Percentiles rank a stretch among this genome's conserved stretches.
These are phyloP conservation scores for Aeschynomene evenia DNA, from an alignment of 306 rosid genomes.

Conservation along the genomic window DNA sequence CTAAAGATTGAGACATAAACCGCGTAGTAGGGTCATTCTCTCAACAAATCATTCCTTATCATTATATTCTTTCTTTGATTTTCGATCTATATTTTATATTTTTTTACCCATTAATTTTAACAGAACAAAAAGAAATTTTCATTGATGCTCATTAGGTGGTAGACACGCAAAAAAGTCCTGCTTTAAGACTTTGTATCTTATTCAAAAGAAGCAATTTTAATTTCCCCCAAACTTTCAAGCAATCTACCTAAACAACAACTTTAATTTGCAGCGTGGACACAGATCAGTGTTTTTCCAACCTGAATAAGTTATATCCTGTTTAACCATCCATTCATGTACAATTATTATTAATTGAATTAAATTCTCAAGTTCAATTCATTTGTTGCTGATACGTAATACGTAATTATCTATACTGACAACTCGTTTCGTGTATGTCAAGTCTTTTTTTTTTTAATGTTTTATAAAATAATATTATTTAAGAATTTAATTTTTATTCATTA, in stretches of 20 bases:
- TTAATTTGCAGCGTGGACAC: not conserved
- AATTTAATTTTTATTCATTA: too few relatives aligned
- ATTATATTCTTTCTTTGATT: constrained; percentile 40
- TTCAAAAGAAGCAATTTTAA: constrained; percentile 9
- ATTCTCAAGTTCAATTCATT: too few relatives aligned
- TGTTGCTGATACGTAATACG: too few relatives aligned
- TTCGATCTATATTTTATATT: constrained; percentile 33
- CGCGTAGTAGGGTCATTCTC: constrained; percentile 39
- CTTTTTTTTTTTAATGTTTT: too few relatives aligned
- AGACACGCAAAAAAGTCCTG: constrained; percentile 32
- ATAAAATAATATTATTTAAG: too few relatives aligned
- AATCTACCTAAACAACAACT: not conserved
- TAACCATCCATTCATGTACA: too few relatives aligned
- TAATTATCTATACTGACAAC: too few relatives aligned
- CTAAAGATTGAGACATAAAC: constrained; percentile 46
- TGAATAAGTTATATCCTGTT: too few relatives aligned
- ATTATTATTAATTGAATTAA: too few relatives aligned
- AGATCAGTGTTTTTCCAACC: too few relatives aligned
- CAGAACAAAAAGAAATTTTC: constrained; percentile 26
- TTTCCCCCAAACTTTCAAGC: constrained; percentile 17
- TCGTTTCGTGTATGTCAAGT: too few relatives aligned
- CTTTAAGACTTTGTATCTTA: constrained; percentile 30
- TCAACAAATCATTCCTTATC: constrained; percentile 41
- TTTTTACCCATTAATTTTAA: constrained; percentile 38
- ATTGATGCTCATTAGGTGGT: constrained; percentile 47